phyloP scores from a whole-genome alignment of 192 early-diverging fungal genomes.

The Geosiphon pyriformis region DNA sequence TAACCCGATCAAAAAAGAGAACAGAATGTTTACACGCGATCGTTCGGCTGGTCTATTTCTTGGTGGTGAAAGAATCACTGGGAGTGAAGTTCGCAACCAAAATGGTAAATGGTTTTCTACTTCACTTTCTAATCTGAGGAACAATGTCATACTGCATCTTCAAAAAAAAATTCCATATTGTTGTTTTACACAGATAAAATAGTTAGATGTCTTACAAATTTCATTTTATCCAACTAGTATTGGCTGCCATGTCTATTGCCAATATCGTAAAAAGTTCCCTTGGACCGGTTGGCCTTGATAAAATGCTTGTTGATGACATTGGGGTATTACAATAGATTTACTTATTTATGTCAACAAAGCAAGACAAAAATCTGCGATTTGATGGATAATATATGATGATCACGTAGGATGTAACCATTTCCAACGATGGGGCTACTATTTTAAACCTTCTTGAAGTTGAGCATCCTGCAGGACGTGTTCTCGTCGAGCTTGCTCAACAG shows the following conservation, averaged over 20 bases:
- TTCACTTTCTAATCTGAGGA: slow-evolving; percentile 4
- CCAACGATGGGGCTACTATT: slow-evolving; percentile 99
- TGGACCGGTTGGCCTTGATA: slow-evolving; percentile 98
- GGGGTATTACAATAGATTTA: slow-evolving; percentile 46
- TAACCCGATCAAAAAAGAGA: too few relatives aligned
- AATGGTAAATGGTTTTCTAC: slow-evolving; percentile 65
- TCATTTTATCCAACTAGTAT: slow-evolving; percentile 54
- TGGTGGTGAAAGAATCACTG: slow-evolving; percentile 85
- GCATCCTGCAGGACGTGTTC: slow-evolving; percentile 93
- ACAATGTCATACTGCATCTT: too few relatives aligned
- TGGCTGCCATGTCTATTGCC: slow-evolving; percentile 91
- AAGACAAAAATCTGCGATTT: background rate
- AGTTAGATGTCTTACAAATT: too few relatives aligned
- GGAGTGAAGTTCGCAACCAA: slow-evolving; percentile 84
- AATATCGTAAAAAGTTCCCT: slow-evolving; percentile 99
- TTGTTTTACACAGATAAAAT: too few relatives aligned
- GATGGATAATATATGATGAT: slow-evolving; percentile 8
- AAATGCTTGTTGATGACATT: slow-evolving; percentile 99
- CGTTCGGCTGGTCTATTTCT: slow-evolving; percentile 61
- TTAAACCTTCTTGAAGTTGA: slow-evolving; percentile 95
- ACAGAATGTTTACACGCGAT: slow-evolving; percentile 47
- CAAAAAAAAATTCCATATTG: too few relatives aligned
- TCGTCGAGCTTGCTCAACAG: slow-evolving; percentile 98
- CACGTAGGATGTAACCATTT: slow-evolving; percentile 92
- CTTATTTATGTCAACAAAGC: background rate